Conservation (phyloP, 805 yeast species). For the Lachancea meyersii region DNA sequence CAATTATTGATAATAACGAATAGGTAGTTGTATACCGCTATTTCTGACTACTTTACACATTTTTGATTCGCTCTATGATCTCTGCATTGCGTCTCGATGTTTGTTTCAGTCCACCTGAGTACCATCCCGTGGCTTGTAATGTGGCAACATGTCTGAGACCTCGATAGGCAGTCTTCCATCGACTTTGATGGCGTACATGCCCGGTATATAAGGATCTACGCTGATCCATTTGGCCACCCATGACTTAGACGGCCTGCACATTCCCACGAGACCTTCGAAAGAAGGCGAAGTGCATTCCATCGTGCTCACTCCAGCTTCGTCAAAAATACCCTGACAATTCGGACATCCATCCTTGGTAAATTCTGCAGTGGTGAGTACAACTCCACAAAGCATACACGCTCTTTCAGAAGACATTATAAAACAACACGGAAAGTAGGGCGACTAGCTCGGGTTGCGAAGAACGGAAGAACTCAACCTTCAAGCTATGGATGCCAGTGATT, state of each 20-base stretch:
- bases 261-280: slow-evolving; percentile 89
- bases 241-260: slow-evolving; percentile 75
- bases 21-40: too few relatives aligned
- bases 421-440: background rate
- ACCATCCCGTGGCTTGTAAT: slow-evolving; percentile 94
- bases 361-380: slow-evolving; percentile 72
- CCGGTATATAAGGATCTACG: slow-evolving; percentile 81
- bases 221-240: slow-evolving; percentile 98
- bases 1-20: too few relatives aligned
- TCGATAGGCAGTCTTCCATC: slow-evolving; percentile 89
- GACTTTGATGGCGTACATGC: slow-evolving; percentile 89
- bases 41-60: background rate
- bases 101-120: slow-evolving; percentile 49
- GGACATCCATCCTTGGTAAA: slow-evolving; percentile 90
- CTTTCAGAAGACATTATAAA: slow-evolving; percentile 46
- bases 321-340: slow-evolving; percentile 86
- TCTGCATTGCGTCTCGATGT: background rate
- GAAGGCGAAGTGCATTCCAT: slow-evolving; percentile 94
- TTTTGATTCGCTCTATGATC: too few relatives aligned
- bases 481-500: background rate
- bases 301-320: slow-evolving; percentile 75
- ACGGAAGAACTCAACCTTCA: too few relatives aligned
- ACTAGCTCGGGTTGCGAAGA: too few relatives aligned
- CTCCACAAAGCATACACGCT: slow-evolving; percentile 96
- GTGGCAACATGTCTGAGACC: slow-evolving; percentile 63